phyloP scores from a whole-genome alignment of 169 alveolate species.

The Neospora caninum region DNA sequence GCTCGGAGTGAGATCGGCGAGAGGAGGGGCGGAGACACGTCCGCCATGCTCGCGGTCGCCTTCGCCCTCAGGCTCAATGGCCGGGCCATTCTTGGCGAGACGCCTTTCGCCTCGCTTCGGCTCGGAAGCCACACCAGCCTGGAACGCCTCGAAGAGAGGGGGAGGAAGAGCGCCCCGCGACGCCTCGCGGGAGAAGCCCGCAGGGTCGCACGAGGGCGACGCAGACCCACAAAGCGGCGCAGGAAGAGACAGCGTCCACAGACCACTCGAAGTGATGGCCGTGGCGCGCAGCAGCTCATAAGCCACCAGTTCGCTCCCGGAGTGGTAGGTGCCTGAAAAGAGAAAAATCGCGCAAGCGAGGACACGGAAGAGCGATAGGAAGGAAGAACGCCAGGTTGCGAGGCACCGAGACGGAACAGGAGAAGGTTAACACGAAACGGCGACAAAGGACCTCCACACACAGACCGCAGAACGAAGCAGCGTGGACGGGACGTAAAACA shows the following conservation, averaged over 20 bases:
- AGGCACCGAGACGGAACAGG: too few species aligned
- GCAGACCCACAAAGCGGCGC: background rate
- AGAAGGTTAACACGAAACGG: too few species aligned
- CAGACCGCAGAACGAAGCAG: too few species aligned
- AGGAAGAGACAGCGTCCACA: background rate
- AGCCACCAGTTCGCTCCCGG: background rate
- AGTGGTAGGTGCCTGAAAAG: background rate
- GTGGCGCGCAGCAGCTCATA: constrained; percentile 10
- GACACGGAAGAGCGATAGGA: background rate
- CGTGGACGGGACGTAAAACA: too few species aligned
- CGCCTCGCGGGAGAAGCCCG: background rate
- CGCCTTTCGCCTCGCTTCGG: background rate
- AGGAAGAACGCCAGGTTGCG: background rate
- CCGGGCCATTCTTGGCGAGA: background rate
- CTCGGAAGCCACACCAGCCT: background rate
- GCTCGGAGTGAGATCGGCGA: too few species aligned
- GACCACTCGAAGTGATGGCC: background rate
- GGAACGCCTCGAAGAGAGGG: constrained; percentile 4
- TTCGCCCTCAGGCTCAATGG: background rate
- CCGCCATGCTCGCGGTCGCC: background rate
- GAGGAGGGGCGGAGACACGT: too few species aligned
- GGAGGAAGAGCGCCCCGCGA: background rate
- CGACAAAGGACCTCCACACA: too few species aligned
- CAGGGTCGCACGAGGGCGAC: background rate
- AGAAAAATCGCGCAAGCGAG: background rate